A percentile compares a stretch with the other conserved stretches of the same genome.
These are phyloP conservation scores for Blastocystis sp. DNA, from an alignment of 352 stramenopile genomes.

Conservation along the genomic window DNA sequence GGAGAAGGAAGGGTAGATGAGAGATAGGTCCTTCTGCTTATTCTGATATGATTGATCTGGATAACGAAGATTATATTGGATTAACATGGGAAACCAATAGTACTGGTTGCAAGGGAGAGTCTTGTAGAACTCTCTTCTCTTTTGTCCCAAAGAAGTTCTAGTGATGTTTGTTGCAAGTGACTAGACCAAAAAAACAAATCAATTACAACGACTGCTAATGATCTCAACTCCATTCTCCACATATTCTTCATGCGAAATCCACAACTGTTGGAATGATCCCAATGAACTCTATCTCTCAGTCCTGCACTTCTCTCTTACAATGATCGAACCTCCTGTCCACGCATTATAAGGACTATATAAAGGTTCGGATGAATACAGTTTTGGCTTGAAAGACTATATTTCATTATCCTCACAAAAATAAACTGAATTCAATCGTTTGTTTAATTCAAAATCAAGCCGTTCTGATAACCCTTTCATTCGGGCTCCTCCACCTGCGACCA, in stretches of 20 bases:
- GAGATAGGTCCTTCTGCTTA: constrained; percentile 13
- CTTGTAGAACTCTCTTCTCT: constrained; percentile 20
- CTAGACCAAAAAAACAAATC: constrained; percentile 2
- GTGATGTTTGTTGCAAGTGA: constrained; percentile 9
- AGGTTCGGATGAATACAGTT: constrained; percentile 34
- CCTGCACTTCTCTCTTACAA: neutral
- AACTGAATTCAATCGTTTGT: constrained; percentile 51
- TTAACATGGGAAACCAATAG: constrained; percentile 25
- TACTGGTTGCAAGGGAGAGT: constrained; percentile 6
- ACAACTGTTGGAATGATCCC: constrained; percentile 95
- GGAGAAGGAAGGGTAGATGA: neutral
- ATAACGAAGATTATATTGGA: neutral
- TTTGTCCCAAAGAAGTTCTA: constrained; percentile 40
- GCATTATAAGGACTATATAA: constrained; percentile 60
- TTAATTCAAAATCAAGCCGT: constrained; percentile 87
- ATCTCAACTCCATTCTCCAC: constrained; percentile 91
- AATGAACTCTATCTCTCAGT: constrained; percentile 75
- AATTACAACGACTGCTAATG: constrained; percentile 73
- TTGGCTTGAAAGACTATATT: constrained; percentile 52
- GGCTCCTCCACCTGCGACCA: constrained; percentile 89
- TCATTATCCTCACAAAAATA: neutral
- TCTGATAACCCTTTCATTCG: constrained; percentile 89
- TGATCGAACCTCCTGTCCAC: constrained; percentile 62
- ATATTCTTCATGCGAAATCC: constrained; percentile 94
- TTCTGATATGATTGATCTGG: constrained; percentile 38